A percentile compares a stretch with the other conserved stretches of the same genome.
Evolutionary conservation across 371 early-diverging fungal species (phyloP).

Genomic region (Umbelopsis sp.): DNA sequence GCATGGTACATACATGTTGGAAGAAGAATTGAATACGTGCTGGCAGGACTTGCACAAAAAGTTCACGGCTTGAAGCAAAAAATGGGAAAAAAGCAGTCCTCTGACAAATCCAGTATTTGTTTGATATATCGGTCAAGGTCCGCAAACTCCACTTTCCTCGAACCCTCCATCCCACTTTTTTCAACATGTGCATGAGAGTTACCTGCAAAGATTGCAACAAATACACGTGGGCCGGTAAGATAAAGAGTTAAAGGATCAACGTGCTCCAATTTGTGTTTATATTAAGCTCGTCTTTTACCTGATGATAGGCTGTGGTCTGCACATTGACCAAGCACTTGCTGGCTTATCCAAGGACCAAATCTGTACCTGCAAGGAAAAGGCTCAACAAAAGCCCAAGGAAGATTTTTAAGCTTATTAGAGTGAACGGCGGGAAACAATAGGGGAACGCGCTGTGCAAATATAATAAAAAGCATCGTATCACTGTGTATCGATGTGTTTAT

Average conservation of each 20-base stretch:
- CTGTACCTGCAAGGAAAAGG: conserved; percentile 32
- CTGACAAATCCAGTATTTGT: conserved; percentile 1
- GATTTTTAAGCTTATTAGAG: background rate
- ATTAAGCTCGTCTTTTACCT: background rate
- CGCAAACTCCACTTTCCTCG: background rate
- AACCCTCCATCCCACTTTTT: background rate
- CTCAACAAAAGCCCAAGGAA: conserved; percentile 19
- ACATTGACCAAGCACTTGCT: conserved; percentile 38
- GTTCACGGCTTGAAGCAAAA: background rate
- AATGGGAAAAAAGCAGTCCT: background rate
- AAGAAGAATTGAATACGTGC: background rate
- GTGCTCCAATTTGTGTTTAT: background rate
- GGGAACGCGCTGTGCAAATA: no score
- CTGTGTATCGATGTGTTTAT: background rate
- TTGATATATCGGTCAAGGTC: no score
- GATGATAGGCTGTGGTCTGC: conserved; percentile 34
- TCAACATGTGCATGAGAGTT: conserved; percentile 34
- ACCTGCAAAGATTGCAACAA: conserved; percentile 33
- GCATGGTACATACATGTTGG: background rate
- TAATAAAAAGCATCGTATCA: no score
- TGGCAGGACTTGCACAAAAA: background rate
- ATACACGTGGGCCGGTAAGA: conserved; percentile 38
- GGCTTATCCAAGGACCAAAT: conserved; percentile 39
- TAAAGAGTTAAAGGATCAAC: background rate
- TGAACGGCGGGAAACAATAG: no score